Evolutionary conservation across 768 basidiomycete species (phyloP).

Genomic region (Boletus huronensis): DNA sequence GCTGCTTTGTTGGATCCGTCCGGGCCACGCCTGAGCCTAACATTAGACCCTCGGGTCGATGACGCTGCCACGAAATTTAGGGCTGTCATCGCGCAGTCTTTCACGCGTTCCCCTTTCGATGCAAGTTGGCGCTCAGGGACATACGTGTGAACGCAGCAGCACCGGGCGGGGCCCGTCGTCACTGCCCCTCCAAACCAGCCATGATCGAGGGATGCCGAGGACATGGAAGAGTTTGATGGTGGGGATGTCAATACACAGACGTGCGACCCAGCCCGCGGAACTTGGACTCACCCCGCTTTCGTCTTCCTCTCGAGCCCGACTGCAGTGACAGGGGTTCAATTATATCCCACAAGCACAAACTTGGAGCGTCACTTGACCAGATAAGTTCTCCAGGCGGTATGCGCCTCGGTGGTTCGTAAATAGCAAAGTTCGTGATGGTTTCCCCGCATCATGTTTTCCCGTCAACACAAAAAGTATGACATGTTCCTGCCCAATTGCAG

Average conservation of each 20-base stretch:
- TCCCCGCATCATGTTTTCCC: not conserved
- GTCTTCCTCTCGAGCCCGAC: not conserved
- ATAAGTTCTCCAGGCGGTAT: conserved; percentile 2
- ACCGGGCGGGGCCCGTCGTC: too few relatives aligned
- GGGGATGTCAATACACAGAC: not conserved
- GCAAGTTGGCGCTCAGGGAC: not conserved
- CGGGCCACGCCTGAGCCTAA: not conserved
- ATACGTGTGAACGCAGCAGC: not conserved
- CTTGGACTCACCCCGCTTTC: not conserved
- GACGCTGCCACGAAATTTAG: not conserved
- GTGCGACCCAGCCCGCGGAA: not conserved
- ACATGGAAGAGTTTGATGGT: too few relatives aligned
- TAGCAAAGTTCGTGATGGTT: conserved; percentile 7
- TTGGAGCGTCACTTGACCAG: not conserved
- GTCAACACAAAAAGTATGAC: conserved; percentile 2
- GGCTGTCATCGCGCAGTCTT: not conserved
- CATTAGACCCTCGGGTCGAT: not conserved
- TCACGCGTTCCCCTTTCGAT: not conserved
- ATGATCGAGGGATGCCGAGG: too few relatives aligned
- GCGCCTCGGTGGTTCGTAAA: conserved; percentile 13
- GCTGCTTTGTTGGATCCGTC: not conserved
- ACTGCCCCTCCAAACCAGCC: too few relatives aligned
- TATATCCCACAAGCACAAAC: not conserved
- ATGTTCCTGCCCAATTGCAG: not conserved
- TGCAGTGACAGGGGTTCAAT: not conserved